These are phyloP conservation scores for Gymnopilus dilepis DNA, from an alignment of 768 basidiomycete genomes.

Conservation along the genomic window DNA sequence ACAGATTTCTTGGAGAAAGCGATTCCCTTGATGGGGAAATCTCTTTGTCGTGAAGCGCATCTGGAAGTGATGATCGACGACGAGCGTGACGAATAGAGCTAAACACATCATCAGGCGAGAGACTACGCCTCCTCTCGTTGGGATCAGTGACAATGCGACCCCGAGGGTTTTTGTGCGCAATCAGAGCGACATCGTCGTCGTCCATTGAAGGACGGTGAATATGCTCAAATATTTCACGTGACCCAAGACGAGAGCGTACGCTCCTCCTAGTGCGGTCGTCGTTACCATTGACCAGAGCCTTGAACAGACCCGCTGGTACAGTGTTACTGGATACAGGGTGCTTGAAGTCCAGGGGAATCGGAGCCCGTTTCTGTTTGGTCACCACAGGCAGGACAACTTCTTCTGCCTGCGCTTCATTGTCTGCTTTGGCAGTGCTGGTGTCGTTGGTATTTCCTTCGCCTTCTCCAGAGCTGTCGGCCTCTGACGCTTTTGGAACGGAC, in stretches of 20 bases:
- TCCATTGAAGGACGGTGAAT: conserved; percentile 76
- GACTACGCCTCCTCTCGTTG: conserved; percentile 30
- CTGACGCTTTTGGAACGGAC: conserved; percentile 25
- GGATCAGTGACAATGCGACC: conserved; percentile 66
- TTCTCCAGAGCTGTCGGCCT: background rate
- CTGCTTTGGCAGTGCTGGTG: conserved; percentile 41
- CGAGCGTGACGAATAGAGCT: conserved; percentile 41
- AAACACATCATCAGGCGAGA: conserved; percentile 43
- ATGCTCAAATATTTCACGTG: conserved; percentile 75
- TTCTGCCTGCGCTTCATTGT: conserved; percentile 25
- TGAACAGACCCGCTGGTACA: conserved; percentile 86
- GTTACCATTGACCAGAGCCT: conserved; percentile 63
- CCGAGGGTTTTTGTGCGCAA: conserved; percentile 59
- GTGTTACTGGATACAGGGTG: conserved; percentile 64
- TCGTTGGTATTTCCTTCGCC: conserved; percentile 31
- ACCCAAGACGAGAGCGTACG: conserved; percentile 79
- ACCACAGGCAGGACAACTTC: conserved; percentile 31
- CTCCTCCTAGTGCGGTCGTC: conserved; percentile 73
- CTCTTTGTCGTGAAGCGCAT: conserved; percentile 53
- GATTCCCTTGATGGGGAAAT: conserved; percentile 49
- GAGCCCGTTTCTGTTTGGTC: conserved; percentile 62
- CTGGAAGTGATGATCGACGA: conserved; percentile 63
- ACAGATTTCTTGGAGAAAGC: conserved; percentile 50
- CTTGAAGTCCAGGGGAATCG: conserved; percentile 78
- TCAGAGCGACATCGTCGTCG: conserved; percentile 70